Base-by-base conservation (phyloP, 2,329 filamentous ascomycete species). In the Didymella pinodella region DNA sequence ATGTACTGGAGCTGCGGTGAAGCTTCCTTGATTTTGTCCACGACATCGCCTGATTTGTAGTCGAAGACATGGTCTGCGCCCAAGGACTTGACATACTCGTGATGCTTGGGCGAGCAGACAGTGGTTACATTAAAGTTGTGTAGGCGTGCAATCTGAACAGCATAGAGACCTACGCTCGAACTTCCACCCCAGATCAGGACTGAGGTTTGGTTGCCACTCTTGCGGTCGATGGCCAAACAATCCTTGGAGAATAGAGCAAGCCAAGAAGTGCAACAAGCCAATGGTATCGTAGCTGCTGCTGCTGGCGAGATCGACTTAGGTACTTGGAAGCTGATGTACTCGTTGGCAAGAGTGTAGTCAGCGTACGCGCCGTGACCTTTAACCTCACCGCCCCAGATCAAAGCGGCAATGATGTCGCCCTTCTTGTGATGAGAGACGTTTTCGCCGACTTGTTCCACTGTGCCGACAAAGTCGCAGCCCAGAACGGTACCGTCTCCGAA, bases 161-260 rank as follows among this genome's bases (percentile, higher is more conserved):
- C 54, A 32, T 60, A 63, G 3, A 61, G 41, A 8, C 64, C 64
- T 3, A 65, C 63, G 14, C 73, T 72, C 3, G 80, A 80, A 40
- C 78, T 81, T 32, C 79, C 80, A 22, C 78, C 80, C 77, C 79
- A 82, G 3, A 82, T 65, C 2, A 83, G 64, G 2, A 83, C 57
- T 7, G 63, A 59, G 3, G 50, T 68, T 14, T 51, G 22, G 8
- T 56, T 34, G 4, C 53, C 44, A 4, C 44, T 52, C 10, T 31
- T 63, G 56, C 56, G 75, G 48, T 55, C 54, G 22, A 81, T 76
- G n/a, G 60, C 59, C 8, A 82, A 64, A 36, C 73, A 77, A 2
- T 70, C 64, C 40, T 74, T 72, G 0, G 78, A 80, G 48, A 79
- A 81, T 0, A 81, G 55, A 0, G 76, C 78, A 4, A 81, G 68